These are phyloP conservation scores for Ceratobasidium papillatum DNA, from an alignment of 1,284 basidiomycete species.

Conservation along the genomic window DNA sequence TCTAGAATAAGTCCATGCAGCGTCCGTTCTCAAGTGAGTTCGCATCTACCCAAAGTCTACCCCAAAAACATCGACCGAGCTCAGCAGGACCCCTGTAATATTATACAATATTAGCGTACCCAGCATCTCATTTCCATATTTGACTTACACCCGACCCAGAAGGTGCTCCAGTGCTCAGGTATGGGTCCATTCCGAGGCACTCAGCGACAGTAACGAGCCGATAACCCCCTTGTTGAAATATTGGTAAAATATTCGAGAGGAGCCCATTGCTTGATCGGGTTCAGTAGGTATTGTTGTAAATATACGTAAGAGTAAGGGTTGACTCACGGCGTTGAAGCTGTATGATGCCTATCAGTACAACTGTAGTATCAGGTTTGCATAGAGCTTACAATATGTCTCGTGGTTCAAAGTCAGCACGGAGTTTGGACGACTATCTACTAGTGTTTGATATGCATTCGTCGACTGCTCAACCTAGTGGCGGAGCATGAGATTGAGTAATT, in stretches of 20 bases:
- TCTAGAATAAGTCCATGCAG: background rate
- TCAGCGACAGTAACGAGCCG: conserved; percentile 43
- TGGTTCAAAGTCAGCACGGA: conserved; percentile 43
- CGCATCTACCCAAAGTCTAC: too few species aligned
- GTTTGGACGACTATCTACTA: background rate
- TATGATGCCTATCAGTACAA: background rate
- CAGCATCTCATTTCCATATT: background rate
- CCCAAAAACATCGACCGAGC: background rate
- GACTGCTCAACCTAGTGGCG: background rate
- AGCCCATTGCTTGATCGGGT: background rate
- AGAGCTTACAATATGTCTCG: conserved; percentile 38
- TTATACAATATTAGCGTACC: background rate
- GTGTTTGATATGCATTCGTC: conserved; percentile 1
- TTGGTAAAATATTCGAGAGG: conserved; percentile 12
- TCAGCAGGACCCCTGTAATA: conserved; percentile 7
- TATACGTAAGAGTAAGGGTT: background rate
- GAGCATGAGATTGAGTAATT: background rate
- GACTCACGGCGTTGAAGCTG: conserved; percentile 35
- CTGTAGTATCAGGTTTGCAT: too few species aligned
- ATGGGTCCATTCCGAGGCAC: conserved; percentile 41
- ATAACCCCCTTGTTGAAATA: conserved; percentile 32
- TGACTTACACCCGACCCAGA: background rate
- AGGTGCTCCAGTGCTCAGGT: conserved; percentile 17
- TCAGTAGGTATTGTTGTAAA: background rate
- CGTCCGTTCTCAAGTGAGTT: background rate